Evolutionary conservation across 2,329 filamentous ascomycete species (phyloP), one percentile per base, ranked within the genome.

Genomic region (Phoma herbarum): DNA sequence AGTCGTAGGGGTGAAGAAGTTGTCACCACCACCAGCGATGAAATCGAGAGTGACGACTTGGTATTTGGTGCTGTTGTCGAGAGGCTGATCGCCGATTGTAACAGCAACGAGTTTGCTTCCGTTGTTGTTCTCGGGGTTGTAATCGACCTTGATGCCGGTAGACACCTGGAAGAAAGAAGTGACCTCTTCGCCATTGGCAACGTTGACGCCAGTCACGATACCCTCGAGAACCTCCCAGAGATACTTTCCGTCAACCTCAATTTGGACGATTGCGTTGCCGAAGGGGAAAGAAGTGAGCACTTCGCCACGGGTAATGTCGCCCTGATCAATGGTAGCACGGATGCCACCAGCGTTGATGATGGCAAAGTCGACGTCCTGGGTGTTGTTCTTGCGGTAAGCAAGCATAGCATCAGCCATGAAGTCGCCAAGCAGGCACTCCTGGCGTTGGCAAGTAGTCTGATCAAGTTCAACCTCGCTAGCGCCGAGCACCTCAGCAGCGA

Each of bases 221-320:
- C 87, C 87, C 68, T 89, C 86, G 29, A 90, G 78, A 5, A 85
- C 78, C 41, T 81, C 77, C 81, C 84, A 85, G 4, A 90, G 70
- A 42, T 84, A 79, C 9, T 81, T 76, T 18, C 87, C 87, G 0
- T 77, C 77, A 61, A 85, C 80, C 0, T 70, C 76, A 16, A 89
- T 74, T 66, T 89, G 85, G 9, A 88, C 86, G 20, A 90, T 80
- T 43, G 86, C 80, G 73, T 90, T 90, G 53, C 85, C 84, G 62
- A 90, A 90, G 37, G 87, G 87, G 75, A 90, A 90, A 0, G 85
- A 82, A 0, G 85, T 88, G 2, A 89, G 78, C 5, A 89, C 84
- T 60, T 88, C 83, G 52, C 87, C 87, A 33, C 86, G 84, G 3
- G 86, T 90, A 68, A 90, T 84, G 52, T 83, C 74, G 10, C 87